These are phyloP conservation scores for Plantago elongata DNA, from an alignment of 257 asterid genomes.

Conservation along the genomic window DNA sequence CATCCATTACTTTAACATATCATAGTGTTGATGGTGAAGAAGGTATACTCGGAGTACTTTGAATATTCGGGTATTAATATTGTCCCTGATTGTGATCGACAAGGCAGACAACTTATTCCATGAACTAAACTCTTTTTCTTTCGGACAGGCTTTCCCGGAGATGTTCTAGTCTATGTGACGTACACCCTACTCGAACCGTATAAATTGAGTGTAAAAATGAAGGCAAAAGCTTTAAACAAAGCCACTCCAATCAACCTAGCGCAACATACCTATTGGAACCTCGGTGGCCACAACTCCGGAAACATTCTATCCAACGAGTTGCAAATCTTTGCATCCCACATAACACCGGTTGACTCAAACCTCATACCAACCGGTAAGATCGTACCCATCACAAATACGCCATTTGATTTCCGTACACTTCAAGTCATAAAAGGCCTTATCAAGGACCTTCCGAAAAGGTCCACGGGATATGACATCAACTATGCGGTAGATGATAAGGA, in stretches of 20 bases:
- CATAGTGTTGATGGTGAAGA: slow-evolving; percentile 73
- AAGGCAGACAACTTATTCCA: too few species aligned
- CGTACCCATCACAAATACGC: slow-evolving; percentile 38
- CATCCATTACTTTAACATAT: slow-evolving; percentile 48
- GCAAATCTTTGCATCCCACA: slow-evolving; percentile 53
- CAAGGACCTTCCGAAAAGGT: slow-evolving; percentile 34
- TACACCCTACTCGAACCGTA: slow-evolving; percentile 38
- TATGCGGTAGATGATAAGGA: slow-evolving; percentile 46
- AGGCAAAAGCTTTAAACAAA: slow-evolving; percentile 57
- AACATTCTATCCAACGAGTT: slow-evolving; percentile 51
- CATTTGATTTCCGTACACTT: slow-evolving; percentile 57
- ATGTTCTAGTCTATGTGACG: slow-evolving; percentile 39
- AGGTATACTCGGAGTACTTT: slow-evolving; percentile 29
- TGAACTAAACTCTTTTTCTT: background rate
- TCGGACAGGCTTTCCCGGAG: slow-evolving; percentile 73
- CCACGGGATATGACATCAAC: slow-evolving; percentile 66
- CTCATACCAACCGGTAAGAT: slow-evolving; percentile 68
- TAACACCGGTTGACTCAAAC: slow-evolving; percentile 43
- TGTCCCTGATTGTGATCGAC: too few species aligned
- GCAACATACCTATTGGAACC: slow-evolving; percentile 78
- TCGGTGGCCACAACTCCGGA: slow-evolving; percentile 72
- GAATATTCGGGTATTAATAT: too few species aligned
- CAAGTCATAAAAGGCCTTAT: slow-evolving; percentile 44
- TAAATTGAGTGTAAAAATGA: slow-evolving; percentile 47
- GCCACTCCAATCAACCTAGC: slow-evolving; percentile 81